These are phyloP conservation scores for Lotus japonicus DNA, from an alignment of 306 rosid genomes.

Conservation along the genomic window DNA sequence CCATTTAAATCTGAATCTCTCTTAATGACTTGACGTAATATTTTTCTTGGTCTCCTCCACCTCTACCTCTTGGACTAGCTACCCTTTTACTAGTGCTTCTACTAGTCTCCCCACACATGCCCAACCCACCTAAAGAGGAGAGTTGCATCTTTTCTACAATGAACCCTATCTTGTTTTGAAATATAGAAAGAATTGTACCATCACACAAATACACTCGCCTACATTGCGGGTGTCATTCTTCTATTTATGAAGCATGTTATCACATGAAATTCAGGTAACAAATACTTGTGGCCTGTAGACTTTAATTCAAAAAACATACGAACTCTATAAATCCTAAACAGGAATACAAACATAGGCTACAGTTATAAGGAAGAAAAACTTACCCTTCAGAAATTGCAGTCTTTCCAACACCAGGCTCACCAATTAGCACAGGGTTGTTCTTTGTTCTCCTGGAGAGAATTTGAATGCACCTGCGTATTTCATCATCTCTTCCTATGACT, in stretches of 20 bases:
- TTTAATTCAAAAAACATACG: neutral
- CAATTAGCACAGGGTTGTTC: slow-evolving; percentile 95
- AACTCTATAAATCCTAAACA: neutral
- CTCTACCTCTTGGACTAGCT: no score
- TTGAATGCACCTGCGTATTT: slow-evolving; percentile 98
- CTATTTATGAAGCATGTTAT: neutral
- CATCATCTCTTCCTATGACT: slow-evolving; percentile 98
- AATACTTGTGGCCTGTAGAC: neutral
- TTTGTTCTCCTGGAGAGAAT: slow-evolving; percentile 98
- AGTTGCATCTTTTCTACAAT: no score
- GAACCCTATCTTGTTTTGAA: no score
- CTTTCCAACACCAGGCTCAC: slow-evolving; percentile 99
- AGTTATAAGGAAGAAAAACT: slow-evolving; percentile 22
- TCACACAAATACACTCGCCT: neutral
- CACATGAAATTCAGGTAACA: neutral
- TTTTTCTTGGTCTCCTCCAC: no score
- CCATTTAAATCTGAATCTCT: no score
- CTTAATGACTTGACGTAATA: no score
- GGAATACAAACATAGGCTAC: neutral
- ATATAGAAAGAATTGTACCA: neutral
- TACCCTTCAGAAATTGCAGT: slow-evolving; percentile 99
- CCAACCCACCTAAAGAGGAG: no score
- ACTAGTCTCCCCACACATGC: no score
- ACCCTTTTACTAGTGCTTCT: no score
- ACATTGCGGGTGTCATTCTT: neutral